Evolutionary conservation across 2,329 filamentous ascomycete species (phyloP), one percentile per base, ranked within the genome.

Genomic region (Beauveria asiatica): DNA sequence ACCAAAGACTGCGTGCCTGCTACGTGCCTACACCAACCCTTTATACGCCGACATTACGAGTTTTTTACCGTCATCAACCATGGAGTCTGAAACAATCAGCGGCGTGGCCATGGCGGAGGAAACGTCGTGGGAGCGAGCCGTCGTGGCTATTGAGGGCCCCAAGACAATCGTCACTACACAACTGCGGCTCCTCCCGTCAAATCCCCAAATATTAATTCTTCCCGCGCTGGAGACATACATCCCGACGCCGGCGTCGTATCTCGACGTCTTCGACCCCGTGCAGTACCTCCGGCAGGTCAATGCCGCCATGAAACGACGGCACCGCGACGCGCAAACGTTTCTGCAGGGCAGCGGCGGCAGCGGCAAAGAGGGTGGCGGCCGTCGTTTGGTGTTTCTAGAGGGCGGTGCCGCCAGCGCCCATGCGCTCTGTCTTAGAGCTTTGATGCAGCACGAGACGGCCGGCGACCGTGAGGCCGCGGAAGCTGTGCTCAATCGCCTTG

Each of bases 131-230:
- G 3, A 27, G 51, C 83, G 83, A 51, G 81, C 76, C 67, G 70
- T 87, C 57, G 76, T 87, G 57, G 82, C 83, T 63, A 78, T 87
- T 60, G 84, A 87, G 67, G 84, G 84, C 6, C 75, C 81, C 37
- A 66, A 71, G 25, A 79, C 84, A 50, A 72, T 76, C 33, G 75
- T 87, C 33, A 78, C 80, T 25, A 85, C 82, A 3, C 84, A 87
- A 65, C 72, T 87, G 44, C 79, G 79, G 51, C 75, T 87, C 3
- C 76, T 87, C 11, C 84, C 84, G 9, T 77, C 76, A 3, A 86
- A 83, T 1, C 71, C 80, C 0, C 80, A 85, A 60, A 79, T 87
- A 42, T 69, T 86, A 25, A 76, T 85, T 41, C 72, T 87, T 1
- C 83, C 84, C 0, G 70, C 72, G 37, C 64, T 84, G n/a, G 71